Conservation (phyloP, 2,329 filamentous ascomycete genomes). For the Leptographium radiaticola region DNA sequence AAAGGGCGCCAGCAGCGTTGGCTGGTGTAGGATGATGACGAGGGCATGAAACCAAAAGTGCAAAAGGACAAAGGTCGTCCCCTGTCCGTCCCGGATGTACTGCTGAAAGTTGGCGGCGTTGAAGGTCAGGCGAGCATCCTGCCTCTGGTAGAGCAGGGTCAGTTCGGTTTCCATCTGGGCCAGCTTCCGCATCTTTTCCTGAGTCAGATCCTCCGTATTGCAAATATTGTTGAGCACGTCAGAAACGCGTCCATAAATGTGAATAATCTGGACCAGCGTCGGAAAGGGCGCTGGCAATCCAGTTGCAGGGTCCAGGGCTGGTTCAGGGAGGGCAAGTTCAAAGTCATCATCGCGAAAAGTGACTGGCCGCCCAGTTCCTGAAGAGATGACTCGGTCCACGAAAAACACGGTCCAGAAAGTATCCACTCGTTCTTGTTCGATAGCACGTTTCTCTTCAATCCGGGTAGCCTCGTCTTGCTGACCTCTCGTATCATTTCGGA, state of each 20-base stretch:
- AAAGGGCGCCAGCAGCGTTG: conserved; percentile 68
- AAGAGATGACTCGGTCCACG: conserved; percentile 76
- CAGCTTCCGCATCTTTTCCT: conserved; percentile 59
- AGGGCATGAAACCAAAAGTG: conserved; percentile 85
- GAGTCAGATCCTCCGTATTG: conserved; percentile 58
- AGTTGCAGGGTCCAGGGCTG: conserved; percentile 37
- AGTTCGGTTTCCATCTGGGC: conserved; percentile 70
- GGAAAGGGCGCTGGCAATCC: conserved; percentile 70
- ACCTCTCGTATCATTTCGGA: conserved; percentile 13
- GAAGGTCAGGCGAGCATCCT: conserved; percentile 66
- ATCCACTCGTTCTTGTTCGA: conserved; percentile 72
- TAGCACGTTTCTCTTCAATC: conserved; percentile 43
- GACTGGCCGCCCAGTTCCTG: conserved; percentile 71
- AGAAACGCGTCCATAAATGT: conserved; percentile 73
- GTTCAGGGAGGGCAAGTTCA: conserved; percentile 56
- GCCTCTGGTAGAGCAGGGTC: conserved; percentile 56
- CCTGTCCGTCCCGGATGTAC: conserved; percentile 68
- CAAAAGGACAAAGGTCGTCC: conserved; percentile 74
- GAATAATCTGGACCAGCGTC: conserved; percentile 68
- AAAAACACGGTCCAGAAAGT: conserved; percentile 89
- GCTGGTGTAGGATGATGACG: conserved; percentile 75
- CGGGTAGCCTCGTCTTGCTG: conserved; percentile 23
- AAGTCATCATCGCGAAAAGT: conserved; percentile 77
- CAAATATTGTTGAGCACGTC: conserved; percentile 75
- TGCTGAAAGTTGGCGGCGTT: conserved; percentile 77